A percentile compares a stretch with the other conserved stretches of the same genome.
phyloP scores from a whole-genome alignment of 805 yeast genomes.

The Yamadazyma philogaea region DNA sequence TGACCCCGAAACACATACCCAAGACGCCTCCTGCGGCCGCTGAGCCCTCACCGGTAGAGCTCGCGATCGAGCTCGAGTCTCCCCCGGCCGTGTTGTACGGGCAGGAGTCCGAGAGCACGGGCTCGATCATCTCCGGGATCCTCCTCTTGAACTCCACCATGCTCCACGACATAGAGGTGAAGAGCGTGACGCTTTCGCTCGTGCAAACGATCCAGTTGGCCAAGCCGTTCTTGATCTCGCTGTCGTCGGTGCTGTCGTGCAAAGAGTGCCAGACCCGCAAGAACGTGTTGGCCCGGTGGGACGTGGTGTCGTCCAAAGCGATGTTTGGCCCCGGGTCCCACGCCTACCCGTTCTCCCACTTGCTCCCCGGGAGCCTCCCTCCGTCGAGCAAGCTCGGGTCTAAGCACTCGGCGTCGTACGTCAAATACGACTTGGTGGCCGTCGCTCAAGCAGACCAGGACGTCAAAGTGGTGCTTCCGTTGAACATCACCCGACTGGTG shows the following conservation, averaged over 20 bases:
- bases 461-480: constrained; percentile 50
- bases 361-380: constrained; percentile 85
- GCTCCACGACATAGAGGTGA: not conserved
- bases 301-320: constrained; percentile 59
- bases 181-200: constrained; percentile 55
- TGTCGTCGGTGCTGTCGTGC: constrained; percentile 50
- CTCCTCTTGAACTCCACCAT: constrained; percentile 40
- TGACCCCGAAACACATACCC: not conserved
- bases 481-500: constrained; percentile 73
- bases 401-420: constrained; percentile 43
- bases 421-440: constrained; percentile 78
- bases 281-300: constrained; percentile 82
- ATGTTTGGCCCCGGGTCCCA: constrained; percentile 68
- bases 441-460: constrained; percentile 32
- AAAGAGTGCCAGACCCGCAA: constrained; percentile 51
- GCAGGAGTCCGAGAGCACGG: constrained; percentile 69
- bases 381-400: constrained; percentile 70
- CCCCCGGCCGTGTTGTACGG: constrained; percentile 93
- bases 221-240: constrained; percentile 62
- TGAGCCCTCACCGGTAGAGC: not conserved
- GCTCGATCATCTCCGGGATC: constrained; percentile 82
- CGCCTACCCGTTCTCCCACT: constrained; percentile 87
- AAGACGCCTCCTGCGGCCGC: not conserved
- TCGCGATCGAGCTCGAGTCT: constrained; percentile 66
- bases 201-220: constrained; percentile 69